Evolutionary conservation across 192 early-diverging fungal genomes (phyloP).

Genomic region (Podila verticillata): DNA sequence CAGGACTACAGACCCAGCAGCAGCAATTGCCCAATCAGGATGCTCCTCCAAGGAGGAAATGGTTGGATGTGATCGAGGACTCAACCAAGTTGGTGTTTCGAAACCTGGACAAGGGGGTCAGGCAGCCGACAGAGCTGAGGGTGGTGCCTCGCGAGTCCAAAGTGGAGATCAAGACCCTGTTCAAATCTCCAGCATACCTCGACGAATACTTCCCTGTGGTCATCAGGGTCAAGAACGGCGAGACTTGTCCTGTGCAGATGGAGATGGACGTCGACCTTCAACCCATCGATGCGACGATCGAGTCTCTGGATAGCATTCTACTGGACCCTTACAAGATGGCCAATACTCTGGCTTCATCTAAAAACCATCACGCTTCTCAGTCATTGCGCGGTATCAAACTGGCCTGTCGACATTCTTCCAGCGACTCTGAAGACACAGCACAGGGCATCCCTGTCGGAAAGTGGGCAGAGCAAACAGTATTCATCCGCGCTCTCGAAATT

Average conservation of each 20-base stretch:
- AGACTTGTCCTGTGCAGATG: conserved; percentile 65
- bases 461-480: conserved; percentile 41
- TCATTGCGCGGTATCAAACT: conserved; percentile 22
- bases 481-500: conserved; percentile 17
- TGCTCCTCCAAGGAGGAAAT: conserved; percentile 14
- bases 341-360: conserved; percentile 12
- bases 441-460: conserved; percentile 11
- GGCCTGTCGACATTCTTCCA: conserved; percentile 16
- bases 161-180: conserved; percentile 59
- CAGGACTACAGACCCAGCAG: not conserved
- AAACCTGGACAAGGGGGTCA: conserved; percentile 64
- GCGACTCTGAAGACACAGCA: conserved; percentile 2
- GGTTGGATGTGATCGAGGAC: conserved; percentile 17
- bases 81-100: conserved; percentile 35
- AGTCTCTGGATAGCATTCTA: conserved; percentile 44
- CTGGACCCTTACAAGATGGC: conserved; percentile 30
- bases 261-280: conserved; percentile 70
- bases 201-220: conserved; percentile 72
- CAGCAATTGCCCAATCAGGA: conserved; percentile 15
- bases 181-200: conserved; percentile 70
- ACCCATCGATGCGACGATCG: conserved; percentile 51
- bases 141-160: conserved; percentile 72
- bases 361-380: not conserved
- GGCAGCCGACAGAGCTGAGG: conserved; percentile 53
- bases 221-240: conserved; percentile 72